phyloP scores from a whole-genome alignment of 1,139 yeast genomes.

The Pichia sp. region DNA sequence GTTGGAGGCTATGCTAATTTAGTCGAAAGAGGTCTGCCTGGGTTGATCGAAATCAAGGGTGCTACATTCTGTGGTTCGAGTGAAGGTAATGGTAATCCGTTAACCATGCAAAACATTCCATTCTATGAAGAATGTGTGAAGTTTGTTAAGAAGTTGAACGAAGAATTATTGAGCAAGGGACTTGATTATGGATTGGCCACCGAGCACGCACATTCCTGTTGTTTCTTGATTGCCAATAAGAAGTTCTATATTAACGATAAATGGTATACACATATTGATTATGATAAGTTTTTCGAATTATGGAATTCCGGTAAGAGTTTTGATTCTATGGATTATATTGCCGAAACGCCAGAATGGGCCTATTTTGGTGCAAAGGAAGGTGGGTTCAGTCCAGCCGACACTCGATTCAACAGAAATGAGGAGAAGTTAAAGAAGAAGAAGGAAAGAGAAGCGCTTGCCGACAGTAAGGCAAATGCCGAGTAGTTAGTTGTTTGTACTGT shows the following conservation, averaged over 20 bases:
- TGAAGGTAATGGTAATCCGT: constrained; percentile 76
- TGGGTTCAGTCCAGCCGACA: constrained; percentile 89
- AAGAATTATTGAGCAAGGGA: constrained; percentile 61
- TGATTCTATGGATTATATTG: constrained; percentile 75
- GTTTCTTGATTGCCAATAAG: constrained; percentile 78
- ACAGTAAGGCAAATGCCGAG: too few relatives aligned
- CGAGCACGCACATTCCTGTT: constrained; percentile 95
- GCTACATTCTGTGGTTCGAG: constrained; percentile 93
- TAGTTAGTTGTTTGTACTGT: too few relatives aligned
- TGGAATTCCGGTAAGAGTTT: constrained; percentile 64
- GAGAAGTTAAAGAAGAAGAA: constrained; percentile 51
- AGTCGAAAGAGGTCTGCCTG: constrained; percentile 78
- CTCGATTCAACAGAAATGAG: constrained; percentile 64
- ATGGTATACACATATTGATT: constrained; percentile 92
- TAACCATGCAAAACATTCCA: constrained; percentile 95
- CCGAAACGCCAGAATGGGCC: constrained; percentile 90
- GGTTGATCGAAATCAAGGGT: constrained; percentile 91
- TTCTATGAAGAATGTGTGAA: constrained; percentile 85
- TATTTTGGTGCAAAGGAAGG: constrained; percentile 82
- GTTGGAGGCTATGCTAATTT: constrained; percentile 85
- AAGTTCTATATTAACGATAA: constrained; percentile 66
- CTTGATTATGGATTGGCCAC: constrained; percentile 82
- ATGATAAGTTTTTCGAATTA: constrained; percentile 70
- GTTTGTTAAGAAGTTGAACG: constrained; percentile 64
- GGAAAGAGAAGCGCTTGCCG: constrained; percentile 37